These are phyloP conservation scores for Phytophthora sansomeana DNA, from an alignment of 352 stramenopile genomes.

Conservation along the genomic window DNA sequence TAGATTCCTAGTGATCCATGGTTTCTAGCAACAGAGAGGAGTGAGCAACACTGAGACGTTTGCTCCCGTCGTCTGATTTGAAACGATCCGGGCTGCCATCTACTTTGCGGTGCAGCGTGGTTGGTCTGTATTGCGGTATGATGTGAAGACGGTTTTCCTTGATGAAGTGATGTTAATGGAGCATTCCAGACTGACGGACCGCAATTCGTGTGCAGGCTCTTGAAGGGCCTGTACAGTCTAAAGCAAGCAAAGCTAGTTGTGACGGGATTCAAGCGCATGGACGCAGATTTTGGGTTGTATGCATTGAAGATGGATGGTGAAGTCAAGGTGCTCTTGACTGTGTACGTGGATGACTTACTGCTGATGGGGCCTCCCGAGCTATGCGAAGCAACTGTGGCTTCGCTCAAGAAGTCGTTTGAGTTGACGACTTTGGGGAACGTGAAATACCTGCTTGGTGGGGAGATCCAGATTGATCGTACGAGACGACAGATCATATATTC, in stretches of 20 bases:
- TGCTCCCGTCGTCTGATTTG: constrained; percentile 28
- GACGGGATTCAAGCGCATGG: constrained; percentile 4
- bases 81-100: constrained; percentile 16
- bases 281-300: constrained; percentile 19
- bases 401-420: constrained; percentile 15
- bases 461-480: constrained; percentile 16
- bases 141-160: constrained; percentile 14
- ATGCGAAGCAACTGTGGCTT: constrained; percentile 5
- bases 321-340: constrained; percentile 14
- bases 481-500: constrained; percentile 9
- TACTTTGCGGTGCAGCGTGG: constrained; percentile 4
- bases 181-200: constrained; percentile 15
- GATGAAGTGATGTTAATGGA: constrained; percentile 29
- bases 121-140: constrained; percentile 8
- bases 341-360: constrained; percentile 24
- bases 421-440: constrained; percentile 15
- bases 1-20: constrained; percentile 24
- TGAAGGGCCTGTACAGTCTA: constrained; percentile 22
- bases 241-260: constrained; percentile 13
- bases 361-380: constrained; percentile 10
- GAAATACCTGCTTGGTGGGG: constrained; percentile 15
- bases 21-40: constrained; percentile 24
- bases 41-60: constrained; percentile 30
- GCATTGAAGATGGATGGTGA: constrained; percentile 1
- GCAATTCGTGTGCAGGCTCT: constrained; percentile 2